Evolutionary conservation across 1,284 basidiomycete genomes (phyloP).

Genomic region (Rhizoctonia solani): DNA sequence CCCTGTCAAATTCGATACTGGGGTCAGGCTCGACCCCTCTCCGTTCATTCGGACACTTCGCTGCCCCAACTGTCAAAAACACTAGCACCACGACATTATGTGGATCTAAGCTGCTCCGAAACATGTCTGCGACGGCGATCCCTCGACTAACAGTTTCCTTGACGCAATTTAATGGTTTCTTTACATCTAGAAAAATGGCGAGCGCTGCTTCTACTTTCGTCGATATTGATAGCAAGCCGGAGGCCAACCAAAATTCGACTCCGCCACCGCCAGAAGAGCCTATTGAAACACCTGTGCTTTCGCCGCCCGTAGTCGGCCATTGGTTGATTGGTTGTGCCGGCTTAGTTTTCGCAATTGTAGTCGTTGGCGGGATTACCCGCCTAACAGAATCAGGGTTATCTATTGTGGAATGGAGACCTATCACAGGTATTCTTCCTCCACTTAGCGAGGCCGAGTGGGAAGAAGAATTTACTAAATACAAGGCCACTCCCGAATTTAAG

Average conservation of each 20-base stretch:
- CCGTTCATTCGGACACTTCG: slow-evolving; percentile 6
- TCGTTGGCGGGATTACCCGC: slow-evolving; percentile 95
- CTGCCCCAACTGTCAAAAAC: background rate
- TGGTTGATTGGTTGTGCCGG: slow-evolving; percentile 86
- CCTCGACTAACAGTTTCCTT: background rate
- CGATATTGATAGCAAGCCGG: background rate
- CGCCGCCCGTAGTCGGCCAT: slow-evolving; percentile 73
- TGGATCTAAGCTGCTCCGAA: slow-evolving; percentile 12
- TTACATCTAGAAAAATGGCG: slow-evolving; percentile 19
- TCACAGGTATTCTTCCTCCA: slow-evolving; percentile 89
- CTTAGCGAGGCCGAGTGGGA: slow-evolving; percentile 79
- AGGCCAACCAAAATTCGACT: background rate
- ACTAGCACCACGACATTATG: background rate
- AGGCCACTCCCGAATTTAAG: slow-evolving; percentile 92
- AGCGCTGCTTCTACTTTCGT: background rate
- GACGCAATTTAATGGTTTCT: slow-evolving; percentile 12
- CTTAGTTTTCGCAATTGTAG: slow-evolving; percentile 88
- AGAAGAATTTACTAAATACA: slow-evolving; percentile 94
- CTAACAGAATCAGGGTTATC: slow-evolving; percentile 97
- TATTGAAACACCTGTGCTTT: slow-evolving; percentile 3
- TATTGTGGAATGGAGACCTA: slow-evolving; percentile 97
- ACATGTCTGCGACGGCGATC: slow-evolving; percentile 16
- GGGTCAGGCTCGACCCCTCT: background rate
- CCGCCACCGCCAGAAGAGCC: background rate
- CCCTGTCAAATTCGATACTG: background rate